These are phyloP conservation scores for Tuber magnatum DNA, from an alignment of 495 filamentous ascomycete species.

Conservation along the genomic window DNA sequence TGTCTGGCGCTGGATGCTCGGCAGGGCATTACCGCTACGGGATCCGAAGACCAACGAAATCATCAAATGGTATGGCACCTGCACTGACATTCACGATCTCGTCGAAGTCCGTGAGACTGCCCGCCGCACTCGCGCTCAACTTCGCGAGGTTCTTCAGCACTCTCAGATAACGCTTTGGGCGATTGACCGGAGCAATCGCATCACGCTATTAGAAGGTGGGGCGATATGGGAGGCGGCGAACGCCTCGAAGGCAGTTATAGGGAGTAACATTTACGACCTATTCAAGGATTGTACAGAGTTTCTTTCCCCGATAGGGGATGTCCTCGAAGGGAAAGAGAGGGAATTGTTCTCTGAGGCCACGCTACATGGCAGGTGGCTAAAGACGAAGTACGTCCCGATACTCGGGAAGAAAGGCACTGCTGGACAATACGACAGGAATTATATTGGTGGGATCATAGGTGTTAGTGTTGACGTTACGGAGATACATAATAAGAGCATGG, in stretches of 20 bases:
- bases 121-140: slow-evolving; percentile 53
- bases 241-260: slow-evolving; percentile 46
- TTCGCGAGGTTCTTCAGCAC: slow-evolving; percentile 61
- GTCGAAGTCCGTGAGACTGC: slow-evolving; percentile 56
- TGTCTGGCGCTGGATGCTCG: slow-evolving; percentile 66
- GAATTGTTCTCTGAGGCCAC: slow-evolving; percentile 50
- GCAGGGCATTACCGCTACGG: slow-evolving; percentile 55
- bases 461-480: slow-evolving; percentile 64
- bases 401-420: slow-evolving; percentile 47
- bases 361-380: slow-evolving; percentile 54
- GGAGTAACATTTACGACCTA: slow-evolving; percentile 54
- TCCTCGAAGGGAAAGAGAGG: slow-evolving; percentile 49
- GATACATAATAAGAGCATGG: slow-evolving; percentile 52
- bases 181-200: slow-evolving; percentile 50
- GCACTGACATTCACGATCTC: slow-evolving; percentile 60
- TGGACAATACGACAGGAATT: slow-evolving; percentile 45
- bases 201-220: slow-evolving; percentile 57
- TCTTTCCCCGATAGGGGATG: slow-evolving; percentile 50
- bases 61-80: slow-evolving; percentile 68
- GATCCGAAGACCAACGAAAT: slow-evolving; percentile 56
- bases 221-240: slow-evolving; percentile 28
- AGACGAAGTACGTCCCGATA: slow-evolving; percentile 58
- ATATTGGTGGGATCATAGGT: slow-evolving; percentile 60
- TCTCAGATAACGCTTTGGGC: slow-evolving; percentile 63
- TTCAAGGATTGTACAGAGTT: slow-evolving; percentile 48